Base-by-base conservation (phyloP, 2,329 filamentous ascomycete genomes). In the Rhynchosporium graminicola region DNA sequence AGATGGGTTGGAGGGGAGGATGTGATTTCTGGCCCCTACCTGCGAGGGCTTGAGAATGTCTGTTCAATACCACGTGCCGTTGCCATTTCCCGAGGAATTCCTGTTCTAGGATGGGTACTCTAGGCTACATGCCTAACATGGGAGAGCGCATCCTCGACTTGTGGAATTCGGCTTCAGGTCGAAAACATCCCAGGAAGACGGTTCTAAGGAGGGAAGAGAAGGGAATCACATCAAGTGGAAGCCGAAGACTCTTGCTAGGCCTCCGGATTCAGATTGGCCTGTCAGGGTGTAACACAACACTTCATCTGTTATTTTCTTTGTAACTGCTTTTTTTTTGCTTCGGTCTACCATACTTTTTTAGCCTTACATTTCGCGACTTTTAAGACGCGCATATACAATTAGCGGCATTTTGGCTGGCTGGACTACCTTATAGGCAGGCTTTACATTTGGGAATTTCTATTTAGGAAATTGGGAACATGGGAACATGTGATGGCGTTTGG, bases 331-430 rank as follows among this genome's bases (percentile, higher is more conserved):
- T 20, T 36, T 26, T 8, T 26, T 38, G 20, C 3, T 40, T 36
- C 33, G 33, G 15, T 33, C 15, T 54, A 54, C 12, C 50, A 52
- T 33, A 36, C 47, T 15, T 50, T 36, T 36, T 36, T n/a, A 43
- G 40, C 46, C 29, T 29, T 31, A 50, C 31, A 20, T 20, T 29
- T 50, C 12, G 10, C 10, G 7, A 9, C 52, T 45, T n/a, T 43
- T 9, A 56, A 29, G 52, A 13, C 38, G 42, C 52, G 38, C 28
- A 40, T 29, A 56, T 56, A 56, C 52, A 26, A 56, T 33, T n/a
- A 45, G 38, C 42, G 52, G 52, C 52, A 56, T 56, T 56, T 45
- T 46, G 55, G 40, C 43, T 40, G 40, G 57, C 42, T 29, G 29
- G 57, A 46, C 31, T 57, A 9, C 20, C 33, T 47, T n/a, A 8